Evolutionary conservation across 2,329 filamentous ascomycete species (phyloP), one percentile per base, ranked within the genome.

Genomic region (Emericellopsis cladophorae): DNA sequence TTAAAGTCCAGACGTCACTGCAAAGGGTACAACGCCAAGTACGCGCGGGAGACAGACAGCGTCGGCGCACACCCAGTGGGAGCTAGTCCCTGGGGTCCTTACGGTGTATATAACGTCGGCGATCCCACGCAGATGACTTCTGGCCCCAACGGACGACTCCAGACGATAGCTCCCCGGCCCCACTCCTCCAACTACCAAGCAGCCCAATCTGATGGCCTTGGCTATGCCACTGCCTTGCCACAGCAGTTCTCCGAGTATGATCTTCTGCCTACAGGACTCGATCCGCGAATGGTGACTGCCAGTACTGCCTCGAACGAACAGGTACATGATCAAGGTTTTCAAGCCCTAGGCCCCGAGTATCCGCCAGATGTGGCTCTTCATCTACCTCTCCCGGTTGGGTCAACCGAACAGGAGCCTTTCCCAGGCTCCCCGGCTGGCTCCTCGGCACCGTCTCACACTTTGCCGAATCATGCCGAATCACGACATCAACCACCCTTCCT

Each of bases 1-100:
- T 78, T 84, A 64, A 92, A 90, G 55, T 90, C 84, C 15, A 90
- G 89, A 60, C 74, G 86, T 12, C 70, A 79, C 48, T 93, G 86
- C 57, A 84, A 92, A 58, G 86, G 86, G 40, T 92, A 92, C 58
- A 87, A 79, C 49, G 82, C 86, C 57, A 76, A 82, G 37, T 79
- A 92, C 41, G 70, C 87, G 44, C 92, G 90, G 69, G 90, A 87
- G 26, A 9, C 26, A 56, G 74, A 84, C 39, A 80, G 79, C 5
- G 63, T 81, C 43, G 75, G 46, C 50, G 50, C 41, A 16, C 41
- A 37, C 29, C 50, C 42, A 2, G 44, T 76, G 26, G 26, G 26
- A 9, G 9, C 26, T 9, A 12, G 26, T 29, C 12, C 26, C 26
- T 29, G 26, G 26, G 26, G 9, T 12, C 8, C 26, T 3, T 29